phyloP scores from a whole-genome alignment of 495 filamentous ascomycete species.

The Xylaria cubensis region DNA sequence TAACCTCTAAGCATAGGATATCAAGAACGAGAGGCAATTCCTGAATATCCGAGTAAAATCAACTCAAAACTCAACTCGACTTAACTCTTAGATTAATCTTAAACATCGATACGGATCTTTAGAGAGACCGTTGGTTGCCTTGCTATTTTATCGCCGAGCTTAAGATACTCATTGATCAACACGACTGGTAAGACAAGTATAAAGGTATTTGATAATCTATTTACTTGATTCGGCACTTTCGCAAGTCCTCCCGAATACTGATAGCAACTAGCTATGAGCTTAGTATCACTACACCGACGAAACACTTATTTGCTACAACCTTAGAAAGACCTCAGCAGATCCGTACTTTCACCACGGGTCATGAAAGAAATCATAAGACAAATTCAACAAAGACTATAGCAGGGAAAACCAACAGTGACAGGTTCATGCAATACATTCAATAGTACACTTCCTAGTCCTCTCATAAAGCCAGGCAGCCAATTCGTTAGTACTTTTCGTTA shows the following conservation, averaged over 20 bases:
- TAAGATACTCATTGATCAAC: neutral
- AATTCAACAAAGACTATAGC: neutral
- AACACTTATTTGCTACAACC: neutral
- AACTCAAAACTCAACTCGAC: neutral
- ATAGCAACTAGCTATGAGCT: neutral
- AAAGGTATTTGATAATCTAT: neutral
- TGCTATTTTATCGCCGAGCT: neutral
- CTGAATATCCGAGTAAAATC: neutral
- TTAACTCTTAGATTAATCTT: neutral
- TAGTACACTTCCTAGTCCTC: neutral
- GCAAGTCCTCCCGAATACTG: neutral
- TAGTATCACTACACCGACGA: neutral
- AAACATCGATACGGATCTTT: neutral
- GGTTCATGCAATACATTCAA: neutral
- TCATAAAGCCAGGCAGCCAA: neutral
- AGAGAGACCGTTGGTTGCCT: neutral
- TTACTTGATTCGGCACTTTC: neutral
- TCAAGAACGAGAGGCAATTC: too few species aligned
- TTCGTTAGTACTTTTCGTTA: neutral
- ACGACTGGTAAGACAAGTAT: neutral
- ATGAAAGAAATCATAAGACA: neutral
- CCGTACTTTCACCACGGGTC: too few species aligned
- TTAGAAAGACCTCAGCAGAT: neutral
- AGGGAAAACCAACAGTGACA: neutral
- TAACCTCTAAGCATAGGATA: neutral